Percentiles rank a stretch among this genome's conserved stretches.
These are phyloP conservation scores for Ilyonectria destructans DNA, from an alignment of 2,329 filamentous ascomycete species.

Conservation along the genomic window DNA sequence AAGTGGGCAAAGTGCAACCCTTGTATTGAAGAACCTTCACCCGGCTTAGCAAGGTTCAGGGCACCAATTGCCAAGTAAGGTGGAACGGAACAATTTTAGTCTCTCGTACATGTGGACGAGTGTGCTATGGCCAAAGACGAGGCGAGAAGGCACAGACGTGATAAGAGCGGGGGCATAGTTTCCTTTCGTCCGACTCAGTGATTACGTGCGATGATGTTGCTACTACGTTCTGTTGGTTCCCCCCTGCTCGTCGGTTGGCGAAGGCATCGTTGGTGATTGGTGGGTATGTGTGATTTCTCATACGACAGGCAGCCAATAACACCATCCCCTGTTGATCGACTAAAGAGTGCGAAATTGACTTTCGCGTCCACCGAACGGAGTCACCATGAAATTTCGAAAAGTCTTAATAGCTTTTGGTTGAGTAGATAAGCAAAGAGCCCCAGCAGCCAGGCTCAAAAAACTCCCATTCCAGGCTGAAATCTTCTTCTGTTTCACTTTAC, in stretches of 20 bases:
- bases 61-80: neutral
- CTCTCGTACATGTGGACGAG: neutral
- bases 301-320: constrained; percentile 8
- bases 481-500: constrained; percentile 2
- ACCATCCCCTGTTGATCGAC: constrained; percentile 9
- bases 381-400: neutral
- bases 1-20: neutral
- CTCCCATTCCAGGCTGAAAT: constrained; percentile 1
- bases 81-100: neutral
- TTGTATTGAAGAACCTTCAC: neutral
- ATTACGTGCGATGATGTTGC: neutral
- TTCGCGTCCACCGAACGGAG: neutral
- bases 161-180: neutral
- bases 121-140: neutral
- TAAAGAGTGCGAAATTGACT: constrained; percentile 6
- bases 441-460: constrained; percentile 6
- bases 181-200: neutral
- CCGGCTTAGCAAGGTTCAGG: neutral
- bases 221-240: constrained; percentile 22
- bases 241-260: constrained; percentile 10
- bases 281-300: constrained; percentile 10
- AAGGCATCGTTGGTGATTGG: constrained; percentile 21
- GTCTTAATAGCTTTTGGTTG: constrained; percentile 7
- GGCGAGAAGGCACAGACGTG: neutral
- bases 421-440: constrained; percentile 9